phyloP scores from a whole-genome alignment of 345 rosid genomes.

The Heritiera fomes region DNA sequence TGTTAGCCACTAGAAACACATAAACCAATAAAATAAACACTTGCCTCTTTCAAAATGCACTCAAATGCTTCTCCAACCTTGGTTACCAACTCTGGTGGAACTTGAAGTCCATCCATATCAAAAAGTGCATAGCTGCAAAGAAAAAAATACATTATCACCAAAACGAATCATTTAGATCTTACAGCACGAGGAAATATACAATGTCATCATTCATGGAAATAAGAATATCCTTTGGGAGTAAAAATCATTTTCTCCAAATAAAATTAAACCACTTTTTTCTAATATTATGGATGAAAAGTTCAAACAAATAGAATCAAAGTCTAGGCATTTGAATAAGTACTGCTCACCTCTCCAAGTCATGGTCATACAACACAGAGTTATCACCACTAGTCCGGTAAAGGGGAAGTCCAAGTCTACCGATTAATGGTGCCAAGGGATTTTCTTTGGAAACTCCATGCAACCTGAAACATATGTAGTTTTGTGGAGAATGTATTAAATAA shows the following conservation, averaged over 20 bases:
- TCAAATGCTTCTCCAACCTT: constrained; percentile 74
- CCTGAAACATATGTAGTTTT: constrained; percentile 42
- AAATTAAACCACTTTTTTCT: background rate
- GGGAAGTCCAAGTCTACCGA: constrained; percentile 85
- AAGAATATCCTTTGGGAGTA: background rate
- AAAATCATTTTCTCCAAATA: background rate
- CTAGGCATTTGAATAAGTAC: background rate
- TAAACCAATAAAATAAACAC: constrained; percentile 20
- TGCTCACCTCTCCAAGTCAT: constrained; percentile 85
- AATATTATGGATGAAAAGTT: background rate
- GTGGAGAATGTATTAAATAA: background rate
- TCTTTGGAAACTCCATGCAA: constrained; percentile 92
- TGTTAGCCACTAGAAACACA: background rate
- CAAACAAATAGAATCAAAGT: constrained; percentile 19
- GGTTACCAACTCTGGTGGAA: constrained; percentile 55
- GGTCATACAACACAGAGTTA: constrained; percentile 92
- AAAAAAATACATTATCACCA: background rate
- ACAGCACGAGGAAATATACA: background rate
- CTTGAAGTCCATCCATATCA: constrained; percentile 51
- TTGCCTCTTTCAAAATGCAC: constrained; percentile 72
- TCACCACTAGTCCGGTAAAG: constrained; percentile 95
- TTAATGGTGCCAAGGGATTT: constrained; percentile 89
- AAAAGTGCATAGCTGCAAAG: constrained; percentile 67
- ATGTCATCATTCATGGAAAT: background rate
- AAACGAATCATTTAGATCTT: background rate